A percentile compares a stretch with the other conserved stretches of the same genome.
Conservation (phyloP, 352 stramenopile genomes). For the Phytophthora vignae region DNA sequence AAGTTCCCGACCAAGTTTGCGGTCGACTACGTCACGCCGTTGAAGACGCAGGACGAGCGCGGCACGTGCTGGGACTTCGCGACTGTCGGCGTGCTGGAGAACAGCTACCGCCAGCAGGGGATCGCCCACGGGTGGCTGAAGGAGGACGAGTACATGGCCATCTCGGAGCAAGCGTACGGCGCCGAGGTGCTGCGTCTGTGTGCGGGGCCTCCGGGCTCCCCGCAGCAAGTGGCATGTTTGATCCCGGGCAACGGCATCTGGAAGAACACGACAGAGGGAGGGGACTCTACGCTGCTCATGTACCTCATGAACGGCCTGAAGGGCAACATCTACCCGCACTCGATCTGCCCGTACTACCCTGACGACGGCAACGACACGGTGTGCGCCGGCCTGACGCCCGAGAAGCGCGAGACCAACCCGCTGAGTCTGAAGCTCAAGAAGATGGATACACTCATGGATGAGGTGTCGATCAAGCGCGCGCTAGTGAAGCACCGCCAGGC, state of each 20-base stretch:
- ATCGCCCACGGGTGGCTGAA: conserved; percentile 57
- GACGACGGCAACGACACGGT: conserved; percentile 48
- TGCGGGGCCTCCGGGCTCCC: conserved; percentile 51
- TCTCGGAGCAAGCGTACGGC: conserved; percentile 71
- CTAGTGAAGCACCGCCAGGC: too few relatives aligned
- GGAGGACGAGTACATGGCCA: conserved; percentile 54
- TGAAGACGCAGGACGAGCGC: conserved; percentile 71
- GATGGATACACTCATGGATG: conserved; percentile 40
- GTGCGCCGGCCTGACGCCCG: conserved; percentile 25
- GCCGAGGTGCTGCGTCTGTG: conserved; percentile 69
- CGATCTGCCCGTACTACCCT: conserved; percentile 35
- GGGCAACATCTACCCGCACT: conserved; percentile 58
- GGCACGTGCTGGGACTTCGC: conserved; percentile 76
- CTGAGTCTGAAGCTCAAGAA: conserved; percentile 55
- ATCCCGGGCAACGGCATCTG: conserved; percentile 69
- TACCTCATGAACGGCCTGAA: conserved; percentile 65
- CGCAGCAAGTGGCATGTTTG: conserved; percentile 67
- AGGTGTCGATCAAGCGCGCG: too few relatives aligned
- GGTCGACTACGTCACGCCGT: conserved; percentile 53
- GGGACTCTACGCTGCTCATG: conserved; percentile 54
- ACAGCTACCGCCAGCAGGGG: conserved; percentile 65
- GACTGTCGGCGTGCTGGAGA: conserved; percentile 59
- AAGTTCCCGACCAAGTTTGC: conserved; percentile 61
- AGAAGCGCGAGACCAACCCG: conserved; percentile 37
- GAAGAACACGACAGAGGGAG: conserved; percentile 74